phyloP scores from a whole-genome alignment of 2,329 filamentous ascomycete species.

The Diaporthe citriasiana region DNA sequence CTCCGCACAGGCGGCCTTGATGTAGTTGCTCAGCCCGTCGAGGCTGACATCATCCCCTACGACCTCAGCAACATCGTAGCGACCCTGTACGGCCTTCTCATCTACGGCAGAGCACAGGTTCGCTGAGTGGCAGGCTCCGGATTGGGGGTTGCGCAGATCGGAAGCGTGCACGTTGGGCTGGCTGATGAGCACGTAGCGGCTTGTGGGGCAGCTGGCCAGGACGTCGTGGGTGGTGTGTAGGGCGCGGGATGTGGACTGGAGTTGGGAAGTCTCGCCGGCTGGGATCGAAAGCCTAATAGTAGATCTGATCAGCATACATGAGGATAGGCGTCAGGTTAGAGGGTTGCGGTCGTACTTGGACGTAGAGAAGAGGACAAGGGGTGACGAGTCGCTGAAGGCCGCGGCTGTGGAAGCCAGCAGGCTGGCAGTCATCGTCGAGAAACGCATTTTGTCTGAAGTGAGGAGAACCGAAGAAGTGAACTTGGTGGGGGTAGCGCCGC shows the following conservation, averaged over 20 bases:
- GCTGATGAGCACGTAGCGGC: slow-evolving; percentile 81
- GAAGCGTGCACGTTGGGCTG: slow-evolving; percentile 80
- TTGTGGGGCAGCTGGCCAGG: slow-evolving; percentile 78
- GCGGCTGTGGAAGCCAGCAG: slow-evolving; percentile 71
- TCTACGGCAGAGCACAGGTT: slow-evolving; percentile 62
- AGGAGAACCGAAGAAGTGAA: neutral
- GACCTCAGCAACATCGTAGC: slow-evolving; percentile 70
- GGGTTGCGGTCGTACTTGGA: slow-evolving; percentile 73
- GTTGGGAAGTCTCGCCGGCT: slow-evolving; percentile 54
- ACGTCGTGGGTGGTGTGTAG: slow-evolving; percentile 61
- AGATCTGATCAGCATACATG: slow-evolving; percentile 40
- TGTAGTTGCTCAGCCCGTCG: slow-evolving; percentile 51
- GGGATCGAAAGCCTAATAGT: slow-evolving; percentile 51
- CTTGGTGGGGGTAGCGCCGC: neutral
- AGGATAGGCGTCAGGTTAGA: neutral
- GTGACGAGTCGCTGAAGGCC: slow-evolving; percentile 89
- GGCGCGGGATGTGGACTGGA: slow-evolving; percentile 64
- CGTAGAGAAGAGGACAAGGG: slow-evolving; percentile 90
- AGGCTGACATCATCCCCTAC: slow-evolving; percentile 62
- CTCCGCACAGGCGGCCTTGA: slow-evolving; percentile 62
- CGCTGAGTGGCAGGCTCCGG: slow-evolving; percentile 65
- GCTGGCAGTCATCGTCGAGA: slow-evolving; percentile 64
- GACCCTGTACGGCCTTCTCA: slow-evolving; percentile 51
- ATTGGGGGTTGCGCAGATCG: slow-evolving; percentile 71
- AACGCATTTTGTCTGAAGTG: slow-evolving; percentile 64